These are phyloP conservation scores for Leptographium lundbergii DNA, from an alignment of 2,329 filamentous ascomycete species.

Conservation along the genomic window DNA sequence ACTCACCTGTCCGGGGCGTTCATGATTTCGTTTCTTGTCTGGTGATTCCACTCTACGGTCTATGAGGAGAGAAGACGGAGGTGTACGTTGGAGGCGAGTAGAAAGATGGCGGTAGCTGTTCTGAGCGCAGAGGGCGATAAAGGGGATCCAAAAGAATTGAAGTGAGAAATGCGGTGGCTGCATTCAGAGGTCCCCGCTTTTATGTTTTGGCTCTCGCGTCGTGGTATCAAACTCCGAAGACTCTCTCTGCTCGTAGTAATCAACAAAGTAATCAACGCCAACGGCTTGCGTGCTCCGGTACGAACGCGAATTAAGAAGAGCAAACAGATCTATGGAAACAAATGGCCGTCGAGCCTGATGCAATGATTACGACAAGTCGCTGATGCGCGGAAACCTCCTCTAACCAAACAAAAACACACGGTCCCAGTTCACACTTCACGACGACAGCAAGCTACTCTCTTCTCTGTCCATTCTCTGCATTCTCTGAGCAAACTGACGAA, in stretches of 20 bases:
- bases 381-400: background rate
- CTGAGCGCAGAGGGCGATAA: background rate
- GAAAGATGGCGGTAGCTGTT: background rate
- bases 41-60: background rate
- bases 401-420: background rate
- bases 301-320: background rate
- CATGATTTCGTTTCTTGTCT: constrained; percentile 23
- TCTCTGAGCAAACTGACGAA: background rate
- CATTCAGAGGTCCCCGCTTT: background rate
- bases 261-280: background rate
- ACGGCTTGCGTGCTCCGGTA: background rate
- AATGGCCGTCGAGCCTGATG: background rate
- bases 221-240: background rate
- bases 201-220: background rate
- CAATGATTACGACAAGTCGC: background rate
- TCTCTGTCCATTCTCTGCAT: background rate
- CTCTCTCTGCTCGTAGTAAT: too few species aligned
- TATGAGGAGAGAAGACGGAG: background rate
- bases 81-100: background rate
- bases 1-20: constrained; percentile 45
- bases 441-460: background rate
- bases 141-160: background rate
- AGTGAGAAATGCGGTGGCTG: background rate
- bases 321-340: background rate
- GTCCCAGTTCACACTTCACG: background rate